Conservation (phyloP, 768 basidiomycete species). For the Leccinum imitatum region DNA sequence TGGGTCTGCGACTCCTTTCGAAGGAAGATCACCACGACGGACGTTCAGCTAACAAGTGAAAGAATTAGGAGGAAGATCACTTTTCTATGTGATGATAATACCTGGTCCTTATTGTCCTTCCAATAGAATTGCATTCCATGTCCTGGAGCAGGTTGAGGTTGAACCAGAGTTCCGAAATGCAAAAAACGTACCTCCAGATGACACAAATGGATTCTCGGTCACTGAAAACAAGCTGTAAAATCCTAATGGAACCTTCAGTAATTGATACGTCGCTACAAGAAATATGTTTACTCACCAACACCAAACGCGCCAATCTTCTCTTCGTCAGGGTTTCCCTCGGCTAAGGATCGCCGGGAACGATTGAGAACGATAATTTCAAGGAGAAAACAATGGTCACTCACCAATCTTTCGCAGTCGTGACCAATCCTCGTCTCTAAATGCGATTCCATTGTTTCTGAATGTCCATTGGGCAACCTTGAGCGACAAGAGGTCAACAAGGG, state of each 20-base stretch:
- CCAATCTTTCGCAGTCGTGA: constrained; percentile 20
- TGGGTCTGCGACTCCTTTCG: constrained; percentile 35
- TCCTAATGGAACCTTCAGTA: constrained; percentile 33
- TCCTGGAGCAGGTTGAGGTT: constrained; percentile 37
- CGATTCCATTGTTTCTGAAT: constrained; percentile 84
- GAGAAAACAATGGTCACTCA: neutral
- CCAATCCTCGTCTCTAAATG: constrained; percentile 52
- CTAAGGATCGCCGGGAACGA: neutral
- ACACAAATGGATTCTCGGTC: constrained; percentile 81
- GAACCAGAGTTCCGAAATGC: neutral
- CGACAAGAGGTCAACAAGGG: neutral
- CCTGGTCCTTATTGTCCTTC: constrained; percentile 92
- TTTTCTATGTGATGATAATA: constrained; percentile 21
- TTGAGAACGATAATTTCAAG: neutral
- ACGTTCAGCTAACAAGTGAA: constrained; percentile 62
- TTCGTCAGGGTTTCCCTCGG: constrained; percentile 28
- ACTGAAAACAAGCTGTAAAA: constrained; percentile 83
- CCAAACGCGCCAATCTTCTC: constrained; percentile 29
- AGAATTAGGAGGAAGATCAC: neutral
- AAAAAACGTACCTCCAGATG: constrained; percentile 60
- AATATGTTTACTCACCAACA: constrained; percentile 15
- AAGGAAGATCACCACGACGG: constrained; percentile 66
- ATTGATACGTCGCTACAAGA: neutral
- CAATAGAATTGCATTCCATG: constrained; percentile 97
- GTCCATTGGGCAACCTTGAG: constrained; percentile 74